phyloP scores from a whole-genome alignment of 1,139 yeast genomes.

The Debaryomycetaceae sp. region DNA sequence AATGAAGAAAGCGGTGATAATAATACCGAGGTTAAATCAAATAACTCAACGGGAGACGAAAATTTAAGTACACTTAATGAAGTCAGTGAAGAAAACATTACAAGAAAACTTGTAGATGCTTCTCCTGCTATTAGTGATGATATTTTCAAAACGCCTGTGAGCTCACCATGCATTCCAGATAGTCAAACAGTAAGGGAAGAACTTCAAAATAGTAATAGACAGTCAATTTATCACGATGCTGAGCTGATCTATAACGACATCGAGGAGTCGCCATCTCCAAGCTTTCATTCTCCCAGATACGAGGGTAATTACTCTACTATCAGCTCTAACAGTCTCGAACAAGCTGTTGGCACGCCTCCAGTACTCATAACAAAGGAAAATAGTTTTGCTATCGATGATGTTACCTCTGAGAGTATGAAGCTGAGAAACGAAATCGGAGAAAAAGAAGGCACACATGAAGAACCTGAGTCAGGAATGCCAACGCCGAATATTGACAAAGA shows the following conservation, averaged over 20 bases:
- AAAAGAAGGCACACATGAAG: not conserved
- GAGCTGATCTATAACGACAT: not conserved
- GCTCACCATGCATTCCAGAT: not conserved
- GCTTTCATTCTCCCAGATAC: not conserved
- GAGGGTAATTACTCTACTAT: not conserved
- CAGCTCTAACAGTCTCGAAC: not conserved
- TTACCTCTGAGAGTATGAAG: not conserved
- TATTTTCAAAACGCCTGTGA: not conserved
- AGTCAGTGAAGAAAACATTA: conserved; percentile 1
- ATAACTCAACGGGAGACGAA: not conserved
- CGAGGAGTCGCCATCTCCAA: not conserved
- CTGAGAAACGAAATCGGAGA: not conserved
- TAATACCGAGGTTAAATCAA: not conserved
- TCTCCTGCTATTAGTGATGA: not conserved
- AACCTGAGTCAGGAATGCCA: not conserved
- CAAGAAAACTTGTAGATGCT: not conserved
- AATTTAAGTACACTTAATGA: conserved; percentile 3
- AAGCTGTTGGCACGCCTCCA: not conserved
- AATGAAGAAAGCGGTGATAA: conserved; percentile 7
- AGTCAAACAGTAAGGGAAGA: not conserved
- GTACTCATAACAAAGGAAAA: not conserved
- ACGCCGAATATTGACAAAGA: not conserved
- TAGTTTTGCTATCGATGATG: not conserved
- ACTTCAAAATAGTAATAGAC: not conserved
- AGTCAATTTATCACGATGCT: not conserved